Percentiles rank a stretch among this genome's conserved stretches.
Evolutionary conservation across 305 asterid genomes (phyloP).

Genomic region (Galium porrigens): DNA sequence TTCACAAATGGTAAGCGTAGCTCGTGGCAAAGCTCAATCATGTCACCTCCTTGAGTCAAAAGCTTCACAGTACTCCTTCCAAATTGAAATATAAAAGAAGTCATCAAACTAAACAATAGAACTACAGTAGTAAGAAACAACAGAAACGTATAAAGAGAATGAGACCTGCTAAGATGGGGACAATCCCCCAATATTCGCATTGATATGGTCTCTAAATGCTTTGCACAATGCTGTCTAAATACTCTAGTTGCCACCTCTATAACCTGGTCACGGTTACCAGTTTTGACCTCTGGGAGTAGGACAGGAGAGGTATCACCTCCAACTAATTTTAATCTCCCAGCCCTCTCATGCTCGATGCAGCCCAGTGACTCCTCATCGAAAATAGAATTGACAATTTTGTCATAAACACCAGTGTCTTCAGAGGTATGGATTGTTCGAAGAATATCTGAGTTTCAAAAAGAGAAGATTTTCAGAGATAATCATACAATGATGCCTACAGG

Average conservation of each 20-base stretch:
- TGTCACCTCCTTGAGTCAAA: conserved; percentile 82
- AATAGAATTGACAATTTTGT: conserved; percentile 64
- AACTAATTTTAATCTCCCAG: conserved; percentile 41
- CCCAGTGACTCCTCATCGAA: conserved; percentile 53
- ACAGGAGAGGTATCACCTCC: conserved; percentile 46
- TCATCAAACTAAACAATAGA: conserved; percentile 4
- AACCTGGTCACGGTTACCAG: conserved; percentile 52
- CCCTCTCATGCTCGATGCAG: conserved; percentile 37
- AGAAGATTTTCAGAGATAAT: conserved; percentile 3
- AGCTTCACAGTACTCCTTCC: conserved; percentile 59
- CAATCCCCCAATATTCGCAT: conserved; percentile 58
- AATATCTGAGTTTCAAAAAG: conserved; percentile 41
- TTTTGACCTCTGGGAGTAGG: conserved; percentile 48
- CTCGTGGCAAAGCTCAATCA: conserved; percentile 85
- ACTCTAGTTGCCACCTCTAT: conserved; percentile 49
- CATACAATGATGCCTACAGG: neutral
- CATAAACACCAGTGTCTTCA: conserved; percentile 63
- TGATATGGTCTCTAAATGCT: conserved; percentile 69
- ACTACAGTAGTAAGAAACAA: neutral
- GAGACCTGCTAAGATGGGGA: conserved; percentile 48
- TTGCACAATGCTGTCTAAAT: conserved; percentile 72
- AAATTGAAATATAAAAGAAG: conserved; percentile 14
- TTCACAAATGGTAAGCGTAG: conserved; percentile 70
- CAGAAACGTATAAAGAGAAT: conserved; percentile 9
- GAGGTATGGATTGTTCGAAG: conserved; percentile 69